Conservation (phyloP, 306 rosid genomes). For the Lathyrus oleraceus region DNA sequence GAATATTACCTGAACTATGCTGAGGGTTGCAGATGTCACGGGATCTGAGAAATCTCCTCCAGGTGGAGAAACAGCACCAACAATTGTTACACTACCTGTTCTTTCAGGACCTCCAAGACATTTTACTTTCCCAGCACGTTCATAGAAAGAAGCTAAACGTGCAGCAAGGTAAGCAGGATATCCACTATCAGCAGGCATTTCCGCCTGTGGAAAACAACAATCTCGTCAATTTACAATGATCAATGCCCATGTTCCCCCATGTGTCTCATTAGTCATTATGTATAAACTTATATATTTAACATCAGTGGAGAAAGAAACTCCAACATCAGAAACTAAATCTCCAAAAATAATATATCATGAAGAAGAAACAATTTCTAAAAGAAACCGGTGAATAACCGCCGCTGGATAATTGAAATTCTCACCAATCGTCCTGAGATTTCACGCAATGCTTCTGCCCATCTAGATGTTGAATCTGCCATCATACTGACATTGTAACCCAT, state of each 20-base stretch:
- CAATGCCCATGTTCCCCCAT: conserved; percentile 19
- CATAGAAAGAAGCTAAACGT: conserved; percentile 98
- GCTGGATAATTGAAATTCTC: conserved; percentile 37
- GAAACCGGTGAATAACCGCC: conserved; percentile 1
- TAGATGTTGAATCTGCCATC: conserved; percentile 99
- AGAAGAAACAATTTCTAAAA: neutral
- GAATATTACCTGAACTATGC: conserved; percentile 88
- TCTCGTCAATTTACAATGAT: conserved; percentile 27
- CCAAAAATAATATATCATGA: conserved; percentile 21
- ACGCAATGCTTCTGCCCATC: conserved; percentile 99
- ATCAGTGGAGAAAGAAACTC: conserved; percentile 7
- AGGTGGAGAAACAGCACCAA: conserved; percentile 99
- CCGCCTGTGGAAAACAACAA: conserved; percentile 68
- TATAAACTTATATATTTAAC: conserved; percentile 1
- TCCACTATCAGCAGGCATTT: conserved; percentile 99
- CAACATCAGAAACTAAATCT: conserved; percentile 12
- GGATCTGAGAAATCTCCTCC: conserved; percentile 99
- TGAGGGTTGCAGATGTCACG: conserved; percentile 98
- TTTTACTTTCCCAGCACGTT: conserved; percentile 99
- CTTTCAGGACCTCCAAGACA: conserved; percentile 99
- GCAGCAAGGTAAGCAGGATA: conserved; percentile 99
- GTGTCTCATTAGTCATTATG: conserved; percentile 8
- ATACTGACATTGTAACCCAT: conserved; percentile 99
- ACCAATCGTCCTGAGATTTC: conserved; percentile 99
- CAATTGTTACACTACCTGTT: conserved; percentile 97